phyloP scores from a whole-genome alignment of 1,139 yeast genomes.

The Yamadazyma spencermartinsiae region DNA sequence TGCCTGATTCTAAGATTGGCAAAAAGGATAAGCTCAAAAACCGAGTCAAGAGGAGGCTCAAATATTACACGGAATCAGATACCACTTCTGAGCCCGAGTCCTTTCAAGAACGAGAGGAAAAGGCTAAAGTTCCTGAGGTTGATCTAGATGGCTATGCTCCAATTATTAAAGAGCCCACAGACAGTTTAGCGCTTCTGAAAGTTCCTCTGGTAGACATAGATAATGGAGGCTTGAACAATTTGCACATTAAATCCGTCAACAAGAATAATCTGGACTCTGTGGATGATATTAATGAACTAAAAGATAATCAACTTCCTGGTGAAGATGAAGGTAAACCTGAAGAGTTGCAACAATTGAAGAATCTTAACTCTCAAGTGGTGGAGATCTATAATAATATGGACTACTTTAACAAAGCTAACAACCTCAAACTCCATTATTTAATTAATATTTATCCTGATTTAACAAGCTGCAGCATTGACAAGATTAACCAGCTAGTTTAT shows the following conservation, averaged over 20 bases:
- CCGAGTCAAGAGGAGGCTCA: conserved; percentile 11
- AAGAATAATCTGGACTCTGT: conserved; percentile 6
- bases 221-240: conserved; percentile 10
- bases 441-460: conserved; percentile 31
- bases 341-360: conserved; percentile 4
- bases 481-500: conserved; percentile 23
- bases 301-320: neutral
- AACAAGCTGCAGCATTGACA: conserved; percentile 18
- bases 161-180: neutral
- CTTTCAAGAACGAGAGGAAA: conserved; percentile 3
- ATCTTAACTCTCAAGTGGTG: conserved; percentile 7
- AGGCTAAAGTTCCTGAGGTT: neutral
- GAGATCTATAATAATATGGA: conserved; percentile 9
- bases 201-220: conserved; percentile 4
- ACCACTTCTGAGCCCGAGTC: conserved; percentile 11
- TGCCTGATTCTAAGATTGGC: conserved; percentile 9
- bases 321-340: conserved; percentile 3
- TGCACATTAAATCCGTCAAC: conserved; percentile 14
- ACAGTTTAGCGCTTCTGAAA: neutral
- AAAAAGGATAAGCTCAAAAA: conserved; percentile 13
- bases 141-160: neutral
- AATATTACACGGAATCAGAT: conserved; percentile 11
- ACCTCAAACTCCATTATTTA: conserved; percentile 28
- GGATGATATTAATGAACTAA: neutral
- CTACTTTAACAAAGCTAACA: conserved; percentile 19